Evolutionary conservation across 495 filamentous ascomycete genomes (phyloP).

Genomic region (Lophiostoma macrostomum): DNA sequence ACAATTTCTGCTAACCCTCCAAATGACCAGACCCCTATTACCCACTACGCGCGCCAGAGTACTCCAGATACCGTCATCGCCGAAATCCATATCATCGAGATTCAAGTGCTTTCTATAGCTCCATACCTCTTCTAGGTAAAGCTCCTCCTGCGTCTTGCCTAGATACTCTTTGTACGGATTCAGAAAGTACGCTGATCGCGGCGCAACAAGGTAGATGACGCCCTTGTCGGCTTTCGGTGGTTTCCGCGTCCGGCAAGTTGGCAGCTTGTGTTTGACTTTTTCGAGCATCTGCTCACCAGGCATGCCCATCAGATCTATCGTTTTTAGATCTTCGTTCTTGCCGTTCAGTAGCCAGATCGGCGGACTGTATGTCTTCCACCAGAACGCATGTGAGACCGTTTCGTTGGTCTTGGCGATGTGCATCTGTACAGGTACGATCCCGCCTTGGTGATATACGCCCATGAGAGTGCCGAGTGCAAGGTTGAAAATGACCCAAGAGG

Average conservation of each 20-base stretch:
- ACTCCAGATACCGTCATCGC: slow-evolving; percentile 70
- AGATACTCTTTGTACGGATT: slow-evolving; percentile 53
- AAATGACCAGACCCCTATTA: slow-evolving; percentile 73
- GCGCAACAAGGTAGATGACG: slow-evolving; percentile 41
- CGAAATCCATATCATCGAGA: slow-evolving; percentile 90
- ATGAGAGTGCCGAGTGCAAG: slow-evolving; percentile 71
- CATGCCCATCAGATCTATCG: slow-evolving; percentile 80
- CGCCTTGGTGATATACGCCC: slow-evolving; percentile 92
- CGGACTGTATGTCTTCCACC: slow-evolving; percentile 98
- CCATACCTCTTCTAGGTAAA: slow-evolving; percentile 68
- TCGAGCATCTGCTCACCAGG: slow-evolving; percentile 58
- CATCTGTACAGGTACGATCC: slow-evolving; percentile 77
- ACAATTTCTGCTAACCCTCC: slow-evolving; percentile 56
- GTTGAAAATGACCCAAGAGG: slow-evolving; percentile 82
- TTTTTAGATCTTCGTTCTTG: slow-evolving; percentile 61
- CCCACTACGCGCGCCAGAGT: slow-evolving; percentile 76
- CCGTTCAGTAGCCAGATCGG: slow-evolving; percentile 87
- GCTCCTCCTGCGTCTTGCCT: slow-evolving; percentile 38
- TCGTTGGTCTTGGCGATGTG: slow-evolving; percentile 41
- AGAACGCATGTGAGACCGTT: slow-evolving; percentile 66
- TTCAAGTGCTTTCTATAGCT: slow-evolving; percentile 72
- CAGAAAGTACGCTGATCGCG: slow-evolving; percentile 65
- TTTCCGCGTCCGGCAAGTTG: slow-evolving; percentile 25
- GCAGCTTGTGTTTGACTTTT: slow-evolving; percentile 55
- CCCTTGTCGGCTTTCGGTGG: slow-evolving; percentile 26